A percentile compares a stretch with the other conserved stretches of the same genome.
Conservation (phyloP, 2,329 filamentous ascomycete genomes). For the Penicillium sp. region DNA sequence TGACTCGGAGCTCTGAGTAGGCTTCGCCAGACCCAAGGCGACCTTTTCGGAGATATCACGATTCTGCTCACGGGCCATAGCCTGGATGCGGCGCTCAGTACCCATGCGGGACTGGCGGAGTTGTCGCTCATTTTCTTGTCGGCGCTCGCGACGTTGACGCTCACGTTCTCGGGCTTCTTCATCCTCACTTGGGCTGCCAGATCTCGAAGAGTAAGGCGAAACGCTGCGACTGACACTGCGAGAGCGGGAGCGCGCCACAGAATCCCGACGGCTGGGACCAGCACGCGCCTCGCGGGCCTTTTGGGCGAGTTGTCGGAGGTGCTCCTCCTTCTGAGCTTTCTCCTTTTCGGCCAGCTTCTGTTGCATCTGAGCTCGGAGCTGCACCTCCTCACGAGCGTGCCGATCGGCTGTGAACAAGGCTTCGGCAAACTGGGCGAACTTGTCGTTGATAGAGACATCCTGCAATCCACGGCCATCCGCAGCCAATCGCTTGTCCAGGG, state of each 20-base stretch:
- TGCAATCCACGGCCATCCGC: conserved; percentile 90
- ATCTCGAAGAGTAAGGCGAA: conserved; percentile 47
- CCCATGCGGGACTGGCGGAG: conserved; percentile 95
- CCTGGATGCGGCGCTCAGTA: conserved; percentile 83
- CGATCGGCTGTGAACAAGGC: conserved; percentile 91
- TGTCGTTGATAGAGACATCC: conserved; percentile 96
- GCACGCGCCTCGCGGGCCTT: conserved; percentile 83
- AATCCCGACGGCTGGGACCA: conserved; percentile 53
- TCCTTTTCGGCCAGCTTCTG: conserved; percentile 96
- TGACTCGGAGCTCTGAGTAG: conserved; percentile 83
- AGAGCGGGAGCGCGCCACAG: conserved; percentile 46
- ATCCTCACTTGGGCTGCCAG: conserved; percentile 58
- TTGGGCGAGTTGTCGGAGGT: conserved; percentile 82
- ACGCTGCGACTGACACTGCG: conserved; percentile 48
- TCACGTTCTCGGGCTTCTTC: conserved; percentile 76
- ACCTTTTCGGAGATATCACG: conserved; percentile 98
- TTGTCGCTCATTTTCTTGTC: conserved; percentile 83
- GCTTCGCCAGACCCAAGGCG: conserved; percentile 89
- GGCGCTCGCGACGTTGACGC: conserved; percentile 72
- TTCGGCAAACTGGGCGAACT: conserved; percentile 95
- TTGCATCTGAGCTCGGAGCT: conserved; percentile 90
- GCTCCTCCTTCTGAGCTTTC: conserved; percentile 90
- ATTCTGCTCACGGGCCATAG: conserved; percentile 92
- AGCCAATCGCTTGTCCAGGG: conserved; percentile 90
- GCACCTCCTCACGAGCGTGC: conserved; percentile 93